phyloP scores from a whole-genome alignment of 768 basidiomycete species.

The Russula olivacea region DNA sequence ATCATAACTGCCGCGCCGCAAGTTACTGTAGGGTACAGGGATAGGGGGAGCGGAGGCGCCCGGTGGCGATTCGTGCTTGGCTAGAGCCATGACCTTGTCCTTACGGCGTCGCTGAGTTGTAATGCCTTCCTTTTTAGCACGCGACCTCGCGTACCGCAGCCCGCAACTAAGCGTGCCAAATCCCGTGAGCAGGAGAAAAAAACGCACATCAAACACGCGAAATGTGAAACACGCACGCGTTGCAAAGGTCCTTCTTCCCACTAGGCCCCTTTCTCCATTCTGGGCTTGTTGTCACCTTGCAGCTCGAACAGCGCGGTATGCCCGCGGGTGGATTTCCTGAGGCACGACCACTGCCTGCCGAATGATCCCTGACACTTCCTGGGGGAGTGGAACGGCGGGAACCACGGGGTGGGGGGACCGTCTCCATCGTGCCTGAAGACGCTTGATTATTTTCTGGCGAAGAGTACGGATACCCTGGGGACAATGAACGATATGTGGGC shows the following conservation, averaged over 20 bases:
- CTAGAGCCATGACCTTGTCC: conserved; percentile 43
- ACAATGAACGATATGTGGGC: conserved; percentile 25
- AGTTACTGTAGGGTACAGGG: conserved; percentile 41
- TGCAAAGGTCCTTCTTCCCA: conserved; percentile 87
- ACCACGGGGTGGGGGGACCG: conserved; percentile 53
- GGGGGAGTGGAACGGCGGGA: conserved; percentile 41
- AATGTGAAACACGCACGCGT: conserved; percentile 60
- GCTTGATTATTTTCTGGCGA: conserved; percentile 26
- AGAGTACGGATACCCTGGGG: conserved; percentile 25
- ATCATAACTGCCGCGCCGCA: conserved; percentile 44
- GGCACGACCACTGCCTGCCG: conserved; percentile 41
- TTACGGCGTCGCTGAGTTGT: conserved; percentile 56
- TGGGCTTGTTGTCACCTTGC: conserved; percentile 74
- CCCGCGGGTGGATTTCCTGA: conserved; percentile 67
- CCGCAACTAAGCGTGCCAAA: conserved; percentile 53
- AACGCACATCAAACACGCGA: conserved; percentile 20
- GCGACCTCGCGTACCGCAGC: conserved; percentile 77
- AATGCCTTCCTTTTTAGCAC: conserved; percentile 82
- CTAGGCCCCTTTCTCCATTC: conserved; percentile 91
- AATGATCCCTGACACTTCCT: conserved; percentile 43
- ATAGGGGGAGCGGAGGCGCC: conserved; percentile 32
- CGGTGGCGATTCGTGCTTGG: conserved; percentile 28
- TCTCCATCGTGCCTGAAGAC: conserved; percentile 33
- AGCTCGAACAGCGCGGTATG: conserved; percentile 68
- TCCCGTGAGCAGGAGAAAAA: conserved; percentile 23